Evolutionary conservation across 495 filamentous ascomycete species (phyloP).

Genomic region (Penicillium maclennaniae): DNA sequence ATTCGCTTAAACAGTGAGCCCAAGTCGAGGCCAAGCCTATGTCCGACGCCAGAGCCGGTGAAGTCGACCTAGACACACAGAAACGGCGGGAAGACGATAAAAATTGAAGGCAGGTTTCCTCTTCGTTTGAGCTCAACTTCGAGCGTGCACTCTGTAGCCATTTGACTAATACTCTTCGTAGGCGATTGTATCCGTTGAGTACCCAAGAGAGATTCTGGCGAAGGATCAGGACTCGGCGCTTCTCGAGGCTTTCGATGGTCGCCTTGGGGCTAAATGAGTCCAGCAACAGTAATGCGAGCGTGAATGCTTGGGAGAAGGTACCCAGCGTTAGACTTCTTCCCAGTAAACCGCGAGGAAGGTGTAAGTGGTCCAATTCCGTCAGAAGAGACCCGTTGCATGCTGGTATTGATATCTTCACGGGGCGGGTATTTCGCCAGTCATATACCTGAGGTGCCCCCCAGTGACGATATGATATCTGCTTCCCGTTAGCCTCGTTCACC

Average conservation of each 20-base stretch:
- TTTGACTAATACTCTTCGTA: slow-evolving; percentile 29
- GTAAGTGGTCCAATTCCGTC: slow-evolving; percentile 31
- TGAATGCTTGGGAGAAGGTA: slow-evolving; percentile 22
- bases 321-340: slow-evolving; percentile 22
- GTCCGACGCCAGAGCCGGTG: slow-evolving; percentile 17
- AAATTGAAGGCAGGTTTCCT: slow-evolving; percentile 22
- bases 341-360: slow-evolving; percentile 29
- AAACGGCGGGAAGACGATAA: slow-evolving; percentile 18
- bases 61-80: slow-evolving; percentile 12
- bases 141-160: slow-evolving; percentile 23
- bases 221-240: slow-evolving; percentile 13
- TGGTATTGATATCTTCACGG: slow-evolving; percentile 24
- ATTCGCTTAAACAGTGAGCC: slow-evolving; percentile 29
- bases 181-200: slow-evolving; percentile 35
- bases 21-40: slow-evolving; percentile 25
- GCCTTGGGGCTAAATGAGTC: slow-evolving; percentile 25
- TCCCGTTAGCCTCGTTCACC: background rate
- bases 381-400: slow-evolving; percentile 25
- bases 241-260: background rate
- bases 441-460: slow-evolving; percentile 27
- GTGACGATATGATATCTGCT: slow-evolving; percentile 35
- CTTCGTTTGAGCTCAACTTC: slow-evolving; percentile 14
- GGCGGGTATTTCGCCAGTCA: slow-evolving; percentile 1
- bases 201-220: slow-evolving; percentile 35
- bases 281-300: slow-evolving; percentile 26